Percentiles rank a stretch among this genome's conserved stretches.
phyloP scores from a whole-genome alignment of 306 rosid species.

The Gastrolobium bilobum region DNA sequence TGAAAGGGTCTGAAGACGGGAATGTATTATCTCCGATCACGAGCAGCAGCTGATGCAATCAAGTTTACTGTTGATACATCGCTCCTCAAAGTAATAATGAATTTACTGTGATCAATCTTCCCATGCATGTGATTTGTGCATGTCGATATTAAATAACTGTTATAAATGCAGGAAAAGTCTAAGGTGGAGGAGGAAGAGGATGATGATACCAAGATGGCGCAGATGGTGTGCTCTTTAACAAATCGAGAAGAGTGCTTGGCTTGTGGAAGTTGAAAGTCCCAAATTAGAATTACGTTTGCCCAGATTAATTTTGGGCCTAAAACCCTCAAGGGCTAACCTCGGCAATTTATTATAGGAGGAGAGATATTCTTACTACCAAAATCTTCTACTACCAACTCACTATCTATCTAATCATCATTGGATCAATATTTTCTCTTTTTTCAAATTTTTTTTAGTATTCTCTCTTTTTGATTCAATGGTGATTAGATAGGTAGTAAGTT shows the following conservation, averaged over 20 bases:
- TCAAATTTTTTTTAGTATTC: too few species aligned
- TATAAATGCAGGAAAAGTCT: conserved; percentile 60
- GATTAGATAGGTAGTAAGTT: too few species aligned
- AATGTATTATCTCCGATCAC: conserved; percentile 87
- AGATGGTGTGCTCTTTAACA: conserved; percentile 88
- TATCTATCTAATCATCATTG: too few species aligned
- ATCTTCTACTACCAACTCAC: too few species aligned
- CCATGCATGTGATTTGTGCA: neutral
- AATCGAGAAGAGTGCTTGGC: conserved; percentile 87
- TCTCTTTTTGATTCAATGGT: too few species aligned
- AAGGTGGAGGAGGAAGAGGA: conserved; percentile 57
- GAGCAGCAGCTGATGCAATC: conserved; percentile 91
- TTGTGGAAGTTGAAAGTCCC: conserved; percentile 74
- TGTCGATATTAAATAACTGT: conserved; percentile 1
- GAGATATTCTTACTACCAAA: too few species aligned
- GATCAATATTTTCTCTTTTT: too few species aligned
- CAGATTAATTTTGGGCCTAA: neutral
- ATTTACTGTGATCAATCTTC: neutral
- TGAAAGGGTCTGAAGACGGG: conserved; percentile 87
- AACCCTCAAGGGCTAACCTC: neutral
- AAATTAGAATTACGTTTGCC: neutral
- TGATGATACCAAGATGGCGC: conserved; percentile 73
- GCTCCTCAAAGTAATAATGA: conserved; percentile 58
- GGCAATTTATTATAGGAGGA: neutral
- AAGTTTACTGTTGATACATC: conserved; percentile 88